Base-by-base conservation (phyloP, 257 asterid genomes). In the Salvia hispanica region DNA sequence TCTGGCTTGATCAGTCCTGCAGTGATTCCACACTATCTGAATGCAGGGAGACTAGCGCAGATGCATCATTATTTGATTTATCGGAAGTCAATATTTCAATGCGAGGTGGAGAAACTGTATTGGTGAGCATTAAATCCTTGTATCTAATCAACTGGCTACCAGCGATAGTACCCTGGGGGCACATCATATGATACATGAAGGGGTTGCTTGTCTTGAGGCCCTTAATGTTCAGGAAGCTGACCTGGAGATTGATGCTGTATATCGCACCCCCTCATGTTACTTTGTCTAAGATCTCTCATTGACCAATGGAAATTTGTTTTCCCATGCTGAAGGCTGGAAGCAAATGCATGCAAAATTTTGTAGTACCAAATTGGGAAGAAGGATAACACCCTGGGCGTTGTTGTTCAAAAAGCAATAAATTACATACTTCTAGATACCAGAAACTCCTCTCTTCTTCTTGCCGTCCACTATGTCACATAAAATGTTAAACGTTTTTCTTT, bases 31-130 rank as follows among this genome's bases (percentile, higher is more conserved):
- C 56, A 8, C 65, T 77, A 66, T 57, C 63, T 79, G 50, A 60
- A 77, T 75, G 67, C 89, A 90, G 99, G 85, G 84, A 88, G 48
- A 64, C 73, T 69, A 73, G 76, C 69, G 71, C 79, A 54, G 95
- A 78, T 56, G 70, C 84, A 68, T 71, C 95, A 75, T 79, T 80
- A 21, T 88, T 82, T 76, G 62, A 82, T 66, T 71, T 83, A 74
- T 85, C 95, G 15, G 99, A 91, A 85, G 91, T 81, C 77, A 95
- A 78, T 64, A 58, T 86, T 72, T 73, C 79, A 40, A 77, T 94
- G 46, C 83, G 70, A 72, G 96, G 88, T 28, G 95, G 91, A 56
- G 93, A 88, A 87, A 81, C 83, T 21, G 72, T 77, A 58, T 47
- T 73, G 97, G 99, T 94, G 74, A 84, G 95, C 79, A 64, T 66